Percentiles rank a stretch among this genome's conserved stretches.
Conservation (phyloP, 1,139 yeast species). For the Hansenula anomala region DNA sequence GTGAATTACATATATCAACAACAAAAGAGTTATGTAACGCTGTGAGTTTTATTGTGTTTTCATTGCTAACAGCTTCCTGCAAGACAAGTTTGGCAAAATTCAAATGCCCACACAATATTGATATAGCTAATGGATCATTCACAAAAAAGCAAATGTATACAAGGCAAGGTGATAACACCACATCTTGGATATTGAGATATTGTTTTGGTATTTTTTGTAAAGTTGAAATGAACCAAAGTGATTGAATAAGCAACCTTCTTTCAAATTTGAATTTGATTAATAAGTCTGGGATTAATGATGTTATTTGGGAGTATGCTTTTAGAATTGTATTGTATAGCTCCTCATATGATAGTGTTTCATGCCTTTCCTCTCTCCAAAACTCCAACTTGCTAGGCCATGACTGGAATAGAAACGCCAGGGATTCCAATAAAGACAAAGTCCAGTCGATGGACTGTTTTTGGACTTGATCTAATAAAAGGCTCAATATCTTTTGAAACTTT, state of each 20-base stretch:
- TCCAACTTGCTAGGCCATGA: not conserved
- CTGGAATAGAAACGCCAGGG: not conserved
- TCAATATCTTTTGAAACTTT: no score
- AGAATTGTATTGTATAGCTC: not conserved
- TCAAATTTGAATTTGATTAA: constrained; percentile 8
- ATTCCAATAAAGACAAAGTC: not conserved
- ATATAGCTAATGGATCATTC: constrained; percentile 38
- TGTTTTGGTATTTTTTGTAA: constrained; percentile 21
- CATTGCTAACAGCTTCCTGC: constrained; percentile 19
- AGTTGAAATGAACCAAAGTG: constrained; percentile 20
- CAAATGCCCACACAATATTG: constrained; percentile 46
- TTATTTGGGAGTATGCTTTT: not conserved
- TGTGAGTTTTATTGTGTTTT: constrained; percentile 26
- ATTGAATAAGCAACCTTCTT: constrained; percentile 14
- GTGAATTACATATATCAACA: constrained; percentile 53
- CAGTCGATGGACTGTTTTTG: not conserved
- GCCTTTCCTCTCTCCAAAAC: not conserved
- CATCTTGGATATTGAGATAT: constrained; percentile 17
- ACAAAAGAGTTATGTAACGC: constrained; percentile 48
- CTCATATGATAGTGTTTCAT: not conserved
- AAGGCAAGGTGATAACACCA: constrained; percentile 37
- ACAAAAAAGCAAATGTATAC: constrained; percentile 33
- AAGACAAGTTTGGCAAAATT: constrained; percentile 35
- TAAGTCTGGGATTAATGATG: not conserved
- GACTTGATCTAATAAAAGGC: not conserved